These are phyloP conservation scores for Xylaria sp. DNA, from an alignment of 2,329 filamentous ascomycete species.

Conservation along the genomic window DNA sequence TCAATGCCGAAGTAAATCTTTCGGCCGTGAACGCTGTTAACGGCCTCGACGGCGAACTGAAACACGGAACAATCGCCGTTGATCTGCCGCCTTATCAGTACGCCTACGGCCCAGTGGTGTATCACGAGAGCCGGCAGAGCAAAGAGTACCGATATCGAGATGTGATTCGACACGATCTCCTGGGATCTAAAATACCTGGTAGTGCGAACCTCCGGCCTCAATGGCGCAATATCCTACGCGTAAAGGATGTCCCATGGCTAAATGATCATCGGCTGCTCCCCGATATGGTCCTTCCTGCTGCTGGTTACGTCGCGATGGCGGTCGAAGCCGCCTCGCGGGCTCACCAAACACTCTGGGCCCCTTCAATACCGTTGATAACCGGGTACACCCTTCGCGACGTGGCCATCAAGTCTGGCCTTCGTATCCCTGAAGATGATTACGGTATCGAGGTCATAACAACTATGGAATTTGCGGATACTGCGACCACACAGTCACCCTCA, in stretches of 20 bases:
- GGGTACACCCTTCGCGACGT: constrained; percentile 21
- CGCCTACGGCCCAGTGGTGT: no score
- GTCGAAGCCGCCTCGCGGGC: constrained; percentile 17
- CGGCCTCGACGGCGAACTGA: not conserved
- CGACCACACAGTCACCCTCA: not conserved
- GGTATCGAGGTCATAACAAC: constrained; percentile 33
- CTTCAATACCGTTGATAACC: no score
- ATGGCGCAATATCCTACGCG: constrained; percentile 33
- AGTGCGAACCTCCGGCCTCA: constrained; percentile 10
- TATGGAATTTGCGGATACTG: constrained; percentile 8
- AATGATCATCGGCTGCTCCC: constrained; percentile 25
- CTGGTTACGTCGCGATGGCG: constrained; percentile 26
- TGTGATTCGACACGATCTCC: constrained; percentile 9
- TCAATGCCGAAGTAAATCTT: constrained; percentile 25
- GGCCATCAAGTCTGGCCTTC: constrained; percentile 13
- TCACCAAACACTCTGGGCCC: constrained; percentile 8
- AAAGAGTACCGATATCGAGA: no score
- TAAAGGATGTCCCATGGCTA: constrained; percentile 31
- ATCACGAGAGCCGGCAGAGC: no score
- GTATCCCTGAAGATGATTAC: constrained; percentile 33
- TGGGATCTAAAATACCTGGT: constrained; percentile 27
- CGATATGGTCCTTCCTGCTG: constrained; percentile 23
- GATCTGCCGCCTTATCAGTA: constrained; percentile 30
- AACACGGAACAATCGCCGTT: constrained; percentile 23
- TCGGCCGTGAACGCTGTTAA: constrained; percentile 31